These are phyloP conservation scores for Fistulinella prunicolor DNA, from an alignment of 768 basidiomycete species.

Conservation along the genomic window DNA sequence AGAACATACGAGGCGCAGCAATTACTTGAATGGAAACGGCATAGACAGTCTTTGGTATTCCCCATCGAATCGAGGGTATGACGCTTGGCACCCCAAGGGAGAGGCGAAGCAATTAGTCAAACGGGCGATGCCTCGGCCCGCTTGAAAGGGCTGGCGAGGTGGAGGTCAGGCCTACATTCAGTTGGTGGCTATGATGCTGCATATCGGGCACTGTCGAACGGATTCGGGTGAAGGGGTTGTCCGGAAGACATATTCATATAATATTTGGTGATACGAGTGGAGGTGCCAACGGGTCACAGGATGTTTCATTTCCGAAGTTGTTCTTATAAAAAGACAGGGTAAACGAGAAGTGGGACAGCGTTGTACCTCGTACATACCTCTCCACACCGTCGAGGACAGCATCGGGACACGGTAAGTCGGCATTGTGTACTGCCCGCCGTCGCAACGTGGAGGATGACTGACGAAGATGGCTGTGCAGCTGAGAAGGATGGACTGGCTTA, in stretches of 20 bases:
- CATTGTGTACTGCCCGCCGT: slow-evolving; percentile 13
- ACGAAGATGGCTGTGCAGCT: slow-evolving; percentile 26
- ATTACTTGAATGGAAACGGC: slow-evolving; percentile 19
- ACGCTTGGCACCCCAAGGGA: slow-evolving; percentile 23
- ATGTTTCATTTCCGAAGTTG: slow-evolving; percentile 35
- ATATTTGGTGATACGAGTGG: slow-evolving; percentile 17
- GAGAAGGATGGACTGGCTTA: slow-evolving; percentile 36
- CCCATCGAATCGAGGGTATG: slow-evolving; percentile 17
- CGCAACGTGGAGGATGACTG: slow-evolving; percentile 21
- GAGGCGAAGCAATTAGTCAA: slow-evolving; percentile 31
- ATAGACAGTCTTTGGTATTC: slow-evolving; percentile 11
- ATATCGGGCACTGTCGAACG: slow-evolving; percentile 26
- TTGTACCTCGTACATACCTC: slow-evolving; percentile 25
- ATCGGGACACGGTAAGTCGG: slow-evolving; percentile 21
- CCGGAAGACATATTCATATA: slow-evolving; percentile 25
- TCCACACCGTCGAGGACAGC: slow-evolving; percentile 7
- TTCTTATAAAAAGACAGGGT: slow-evolving; percentile 29
- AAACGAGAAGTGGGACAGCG: slow-evolving; percentile 8
- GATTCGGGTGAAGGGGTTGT: slow-evolving; percentile 31
- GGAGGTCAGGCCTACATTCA: slow-evolving; percentile 11
- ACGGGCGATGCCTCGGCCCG: slow-evolving; percentile 28
- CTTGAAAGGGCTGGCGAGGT: slow-evolving; percentile 16
- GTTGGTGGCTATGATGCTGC: slow-evolving; percentile 28
- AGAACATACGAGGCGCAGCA: slow-evolving; percentile 27
- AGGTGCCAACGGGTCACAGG: slow-evolving; percentile 25